These are phyloP conservation scores for Penicillium brevicompactum DNA, from an alignment of 2,329 filamentous ascomycete species.

Conservation along the genomic window DNA sequence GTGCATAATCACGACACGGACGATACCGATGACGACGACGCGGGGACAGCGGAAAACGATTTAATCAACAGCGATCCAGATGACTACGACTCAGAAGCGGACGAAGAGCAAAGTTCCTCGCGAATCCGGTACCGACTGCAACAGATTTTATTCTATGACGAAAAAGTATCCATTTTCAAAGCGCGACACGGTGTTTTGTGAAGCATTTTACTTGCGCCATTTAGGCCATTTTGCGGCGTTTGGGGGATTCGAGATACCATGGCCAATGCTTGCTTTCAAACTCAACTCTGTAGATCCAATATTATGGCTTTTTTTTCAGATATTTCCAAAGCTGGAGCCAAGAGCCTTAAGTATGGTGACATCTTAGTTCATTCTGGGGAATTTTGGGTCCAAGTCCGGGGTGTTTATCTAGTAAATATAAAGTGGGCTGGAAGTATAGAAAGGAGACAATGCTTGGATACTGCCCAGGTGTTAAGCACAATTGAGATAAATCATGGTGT, in stretches of 20 bases:
- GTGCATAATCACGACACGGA: slow-evolving; percentile 42
- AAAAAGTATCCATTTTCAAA: slow-evolving; percentile 79
- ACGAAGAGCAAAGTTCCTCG: slow-evolving; percentile 37
- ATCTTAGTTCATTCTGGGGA: background rate
- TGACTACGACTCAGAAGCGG: slow-evolving; percentile 49
- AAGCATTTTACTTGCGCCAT: slow-evolving; percentile 11
- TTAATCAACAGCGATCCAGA: slow-evolving; percentile 34
- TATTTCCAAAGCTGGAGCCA: too few relatives aligned
- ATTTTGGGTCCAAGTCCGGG: background rate
- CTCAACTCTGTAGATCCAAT: background rate
- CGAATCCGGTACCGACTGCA: slow-evolving; percentile 62
- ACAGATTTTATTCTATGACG: slow-evolving; percentile 83
- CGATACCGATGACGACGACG: slow-evolving; percentile 29
- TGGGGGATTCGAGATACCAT: slow-evolving; percentile 8
- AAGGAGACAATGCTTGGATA: background rate
- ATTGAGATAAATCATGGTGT: background rate
- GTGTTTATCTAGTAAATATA: background rate
- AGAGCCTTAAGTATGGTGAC: background rate
- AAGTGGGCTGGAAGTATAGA: background rate
- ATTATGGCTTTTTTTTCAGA: background rate
- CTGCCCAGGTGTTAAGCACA: too few relatives aligned
- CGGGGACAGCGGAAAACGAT: slow-evolving; percentile 20
- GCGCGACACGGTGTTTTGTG: slow-evolving; percentile 63
- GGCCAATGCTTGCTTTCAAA: background rate
- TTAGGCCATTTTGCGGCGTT: slow-evolving; percentile 3